Evolutionary conservation across 2,329 filamentous ascomycete species (phyloP), one percentile per base, ranked within the genome.

Genomic region (Fonsecaea pedrosoi): DNA sequence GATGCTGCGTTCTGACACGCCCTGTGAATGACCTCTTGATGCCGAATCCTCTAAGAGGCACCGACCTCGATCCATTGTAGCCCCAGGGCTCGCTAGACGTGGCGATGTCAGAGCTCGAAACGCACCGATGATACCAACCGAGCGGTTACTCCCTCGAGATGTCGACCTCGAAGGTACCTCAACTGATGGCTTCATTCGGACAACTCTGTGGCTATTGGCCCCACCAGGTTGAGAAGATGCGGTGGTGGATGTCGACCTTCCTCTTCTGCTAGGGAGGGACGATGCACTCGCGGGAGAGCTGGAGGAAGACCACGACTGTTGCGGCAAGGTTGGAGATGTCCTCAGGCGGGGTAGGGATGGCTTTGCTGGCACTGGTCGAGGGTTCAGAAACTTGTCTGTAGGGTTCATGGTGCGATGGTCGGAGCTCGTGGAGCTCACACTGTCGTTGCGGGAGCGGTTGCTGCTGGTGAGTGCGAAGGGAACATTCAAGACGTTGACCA

Each of bases 401-500:
- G 92, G 92, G 72, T 94, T 86, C 85, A 94, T 90, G 1, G 92
- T 95, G 75, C 87, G 90, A 73, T 86, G 85, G 71, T 89, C 84
- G 61, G 84, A 82, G 53, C 80, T 82, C 59, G 82, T 79, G 6
- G 88, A 90, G 72, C 82, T 88, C 71, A 87, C 82, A 4, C 90
- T 93, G 64, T 84, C 87, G 73, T 89, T 90, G 69, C 90, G 86
- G 67, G 83, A 79, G 66, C 87, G 83, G 69, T 68, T 69, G 13
- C 76, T 70, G 15, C 75, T 78, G 56, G 78, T 84, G 45, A 83
- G 74, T 77, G 96, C 90, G 38, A 87, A 82, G 13, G 94, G 94
- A 10, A 98, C 87, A 62, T 91, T 88, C 64, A 98, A 82, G 13
- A 92, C 87, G 79, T 98, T 97, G 76, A 97, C 87, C 1, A 86